phyloP scores from a whole-genome alignment of 352 stramenopile genomes.

The Lagenidium sp. region DNA sequence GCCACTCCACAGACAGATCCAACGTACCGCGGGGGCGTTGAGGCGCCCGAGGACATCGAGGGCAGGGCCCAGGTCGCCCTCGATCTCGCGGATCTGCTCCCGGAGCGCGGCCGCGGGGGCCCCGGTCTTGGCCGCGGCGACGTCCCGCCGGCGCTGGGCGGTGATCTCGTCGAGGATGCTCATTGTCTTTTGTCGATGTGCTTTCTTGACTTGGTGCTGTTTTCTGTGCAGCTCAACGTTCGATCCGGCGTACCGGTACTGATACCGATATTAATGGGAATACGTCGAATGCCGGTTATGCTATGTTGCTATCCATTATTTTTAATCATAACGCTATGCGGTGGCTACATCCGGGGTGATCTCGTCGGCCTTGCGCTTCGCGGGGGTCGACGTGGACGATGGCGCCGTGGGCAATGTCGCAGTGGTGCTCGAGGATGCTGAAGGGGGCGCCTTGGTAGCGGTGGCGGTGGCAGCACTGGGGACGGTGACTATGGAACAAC shows the following conservation, averaged over 20 bases:
- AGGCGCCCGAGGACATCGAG: conserved; percentile 83
- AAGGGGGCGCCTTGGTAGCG: background rate
- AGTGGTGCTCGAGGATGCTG: background rate
- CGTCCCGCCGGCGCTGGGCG: conserved; percentile 54
- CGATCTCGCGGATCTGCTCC: conserved; percentile 69
- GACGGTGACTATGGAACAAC: conserved; percentile 6
- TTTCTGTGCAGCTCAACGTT: too few relatives aligned
- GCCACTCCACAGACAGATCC: too few relatives aligned
- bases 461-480: conserved; percentile 6
- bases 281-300: conserved; percentile 3
- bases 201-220: background rate
- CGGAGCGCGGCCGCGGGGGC: conserved; percentile 41
- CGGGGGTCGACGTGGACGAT: conserved; percentile 11
- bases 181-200: conserved; percentile 13
- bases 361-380: conserved; percentile 47
- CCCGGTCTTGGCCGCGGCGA: conserved; percentile 42
- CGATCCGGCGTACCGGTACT: too few relatives aligned
- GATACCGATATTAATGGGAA: too few relatives aligned
- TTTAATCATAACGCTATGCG: too few relatives aligned
- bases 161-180: conserved; percentile 79
- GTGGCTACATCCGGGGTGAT: conserved; percentile 16
- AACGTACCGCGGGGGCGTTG: conserved; percentile 61
- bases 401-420: background rate
- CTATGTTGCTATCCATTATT: conserved; percentile 4
- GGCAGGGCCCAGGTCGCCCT: conserved; percentile 68